phyloP scores from a whole-genome alignment of 1,284 basidiomycete species.

The Stygiomarasmius scandens region DNA sequence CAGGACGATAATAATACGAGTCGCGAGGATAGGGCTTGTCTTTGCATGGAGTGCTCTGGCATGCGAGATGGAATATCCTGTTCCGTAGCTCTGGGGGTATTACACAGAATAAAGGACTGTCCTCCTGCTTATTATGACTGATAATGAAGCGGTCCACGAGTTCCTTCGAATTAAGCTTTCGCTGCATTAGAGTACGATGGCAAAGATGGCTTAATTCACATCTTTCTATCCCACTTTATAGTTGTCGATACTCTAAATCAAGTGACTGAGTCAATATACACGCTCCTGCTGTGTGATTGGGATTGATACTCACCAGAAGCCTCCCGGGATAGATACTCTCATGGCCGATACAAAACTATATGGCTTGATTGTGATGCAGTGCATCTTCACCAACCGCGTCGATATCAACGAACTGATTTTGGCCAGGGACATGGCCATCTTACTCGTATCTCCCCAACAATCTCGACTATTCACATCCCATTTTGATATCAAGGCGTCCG shows the following conservation, averaged over 20 bases:
- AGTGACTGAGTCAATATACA: too few species aligned
- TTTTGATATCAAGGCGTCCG: background rate
- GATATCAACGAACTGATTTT: background rate
- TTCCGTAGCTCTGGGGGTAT: slow-evolving; percentile 26
- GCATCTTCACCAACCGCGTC: background rate
- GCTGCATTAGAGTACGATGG: too few species aligned
- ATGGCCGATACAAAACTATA: background rate
- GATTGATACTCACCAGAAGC: too few species aligned
- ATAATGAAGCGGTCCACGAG: background rate
- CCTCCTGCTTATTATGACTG: slow-evolving; percentile 13
- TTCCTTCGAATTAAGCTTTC: background rate
- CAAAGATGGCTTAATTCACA: too few species aligned
- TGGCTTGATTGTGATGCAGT: background rate
- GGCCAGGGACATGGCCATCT: slow-evolving; percentile 79
- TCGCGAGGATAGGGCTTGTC: slow-evolving; percentile 21
- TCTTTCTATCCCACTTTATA: too few species aligned
- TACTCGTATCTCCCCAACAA: slow-evolving; percentile 61
- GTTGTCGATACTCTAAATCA: too few species aligned
- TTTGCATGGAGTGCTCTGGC: slow-evolving; percentile 16
- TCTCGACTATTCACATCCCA: slow-evolving; percentile 69
- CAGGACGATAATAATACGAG: slow-evolving; percentile 23
- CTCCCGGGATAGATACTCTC: too few species aligned
- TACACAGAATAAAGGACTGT: slow-evolving; percentile 20
- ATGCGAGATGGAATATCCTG: slow-evolving; percentile 21
- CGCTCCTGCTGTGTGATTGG: too few species aligned